Evolutionary conservation across 768 basidiomycete species (phyloP), one percentile per base, ranked within the genome.

Genomic region (Termitomyces bulborhizus): DNA sequence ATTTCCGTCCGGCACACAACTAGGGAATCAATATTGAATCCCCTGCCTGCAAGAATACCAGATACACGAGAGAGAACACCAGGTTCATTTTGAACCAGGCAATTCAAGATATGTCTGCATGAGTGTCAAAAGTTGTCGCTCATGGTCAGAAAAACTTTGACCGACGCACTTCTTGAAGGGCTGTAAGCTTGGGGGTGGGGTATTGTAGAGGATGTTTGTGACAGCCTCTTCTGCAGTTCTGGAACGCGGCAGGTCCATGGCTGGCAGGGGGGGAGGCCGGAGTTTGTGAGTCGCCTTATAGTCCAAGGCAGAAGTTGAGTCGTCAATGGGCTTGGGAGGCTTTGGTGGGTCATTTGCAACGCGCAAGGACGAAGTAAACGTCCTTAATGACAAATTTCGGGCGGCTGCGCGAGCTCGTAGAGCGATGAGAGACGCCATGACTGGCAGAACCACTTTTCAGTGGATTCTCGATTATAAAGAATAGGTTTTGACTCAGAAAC

Each of bases 1-100:
- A 98, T 93, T 72, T 98, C 97, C 37, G 97, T 99, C 51, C 90
- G 83, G 72, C 97, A 99, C 26, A 99, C 97, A 64, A 99, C 97
- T 59, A 99, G 78, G 4, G 96, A 98, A 73, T 99, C 96, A 69
- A 96, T 91, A 76, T 99, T 99, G 79, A 99, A 97, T 4, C 97
- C 97, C 60, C 97, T 80, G 41, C 92, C 97, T 18, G 97, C 97
- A 24, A 99, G 81, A 65, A 96, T 98, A 53, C 97, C 97, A 6
- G 96, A 96, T 3, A 99, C 94, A 63, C 97, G 88, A 29, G 96
- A 97, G 12, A 99, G 81, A n/a, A 99, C 97, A 65, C 97, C 97
- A 3, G 97, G 97, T 73, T 99, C 97, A 68, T 99, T 98, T 72
- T 99, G 97, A 3, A 98, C 97, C 57, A 99, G 84, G 70, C 95